A percentile compares a stretch with the other conserved stretches of the same genome.
Conservation (phyloP, 306 rosid genomes). For the Ammopiptanthus mongolicus region DNA sequence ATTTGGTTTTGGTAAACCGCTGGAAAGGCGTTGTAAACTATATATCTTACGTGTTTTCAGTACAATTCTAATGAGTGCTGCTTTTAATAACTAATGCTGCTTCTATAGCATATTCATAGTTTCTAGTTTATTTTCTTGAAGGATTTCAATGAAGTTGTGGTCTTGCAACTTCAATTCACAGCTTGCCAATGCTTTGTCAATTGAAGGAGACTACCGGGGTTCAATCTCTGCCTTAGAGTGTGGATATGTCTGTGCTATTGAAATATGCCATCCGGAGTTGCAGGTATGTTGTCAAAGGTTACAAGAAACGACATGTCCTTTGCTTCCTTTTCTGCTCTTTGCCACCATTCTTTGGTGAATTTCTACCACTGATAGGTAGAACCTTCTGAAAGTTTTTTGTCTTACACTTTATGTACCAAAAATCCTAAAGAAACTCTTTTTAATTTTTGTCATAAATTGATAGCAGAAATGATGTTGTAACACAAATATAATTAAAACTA, state of each 20-base stretch:
- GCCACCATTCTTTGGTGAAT: not conserved
- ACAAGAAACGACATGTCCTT: not conserved
- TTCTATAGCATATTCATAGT: constrained; percentile 4
- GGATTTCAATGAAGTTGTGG: constrained; percentile 84
- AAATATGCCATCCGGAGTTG: constrained; percentile 67
- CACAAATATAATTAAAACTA: not conserved
- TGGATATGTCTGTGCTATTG: constrained; percentile 67
- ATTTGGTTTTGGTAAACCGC: constrained; percentile 12
- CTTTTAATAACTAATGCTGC: not conserved
- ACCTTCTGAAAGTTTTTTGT: constrained; percentile 4
- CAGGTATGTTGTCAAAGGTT: constrained; percentile 52
- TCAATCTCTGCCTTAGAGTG: constrained; percentile 71
- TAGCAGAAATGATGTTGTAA: not conserved
- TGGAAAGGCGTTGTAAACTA: not conserved
- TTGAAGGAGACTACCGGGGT: constrained; percentile 82
- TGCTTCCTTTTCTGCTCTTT: constrained; percentile 10
- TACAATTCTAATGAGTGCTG: not conserved
- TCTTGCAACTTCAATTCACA: constrained; percentile 94
- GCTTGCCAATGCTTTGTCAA: constrained; percentile 87
- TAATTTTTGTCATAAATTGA: not conserved
- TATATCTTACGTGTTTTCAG: not conserved
- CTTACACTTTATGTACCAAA: not conserved
- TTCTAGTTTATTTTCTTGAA: constrained; percentile 29
- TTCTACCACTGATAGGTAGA: constrained; percentile 2
- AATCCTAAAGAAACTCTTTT: not conserved